These are phyloP conservation scores for Beta lomatogona DNA, from an alignment of 179 eudicot species.

Conservation along the genomic window DNA sequence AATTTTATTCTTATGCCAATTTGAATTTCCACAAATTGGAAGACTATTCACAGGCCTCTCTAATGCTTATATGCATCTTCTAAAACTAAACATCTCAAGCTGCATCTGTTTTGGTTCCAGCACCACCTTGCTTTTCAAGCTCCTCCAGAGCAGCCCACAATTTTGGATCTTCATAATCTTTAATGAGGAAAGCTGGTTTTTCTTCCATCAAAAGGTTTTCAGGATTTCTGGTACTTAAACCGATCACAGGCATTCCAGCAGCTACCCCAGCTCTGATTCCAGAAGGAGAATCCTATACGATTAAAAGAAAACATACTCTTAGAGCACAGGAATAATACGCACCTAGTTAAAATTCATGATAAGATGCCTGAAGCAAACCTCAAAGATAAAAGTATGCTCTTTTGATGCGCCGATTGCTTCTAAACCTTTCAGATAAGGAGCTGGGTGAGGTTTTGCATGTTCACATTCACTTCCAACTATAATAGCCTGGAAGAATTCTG, in stretches of 20 bases:
- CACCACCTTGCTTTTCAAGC: conserved; percentile 56
- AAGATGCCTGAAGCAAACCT: conserved; percentile 42
- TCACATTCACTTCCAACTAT: conserved; percentile 84
- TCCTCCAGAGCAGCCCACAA: conserved; percentile 86
- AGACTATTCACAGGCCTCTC: background rate
- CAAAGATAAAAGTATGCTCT: conserved; percentile 81
- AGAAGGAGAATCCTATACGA: conserved; percentile 76
- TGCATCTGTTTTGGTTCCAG: conserved; percentile 21
- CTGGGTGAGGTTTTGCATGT: conserved; percentile 88
- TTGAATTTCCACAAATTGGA: background rate
- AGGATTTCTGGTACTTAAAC: conserved; percentile 71
- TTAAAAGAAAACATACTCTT: conserved; percentile 8
- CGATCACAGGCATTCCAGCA: conserved; percentile 83
- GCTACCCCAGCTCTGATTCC: conserved; percentile 98
- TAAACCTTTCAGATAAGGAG: conserved; percentile 81
- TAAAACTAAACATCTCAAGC: conserved; percentile 21
- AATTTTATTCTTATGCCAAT: background rate
- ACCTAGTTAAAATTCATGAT: background rate
- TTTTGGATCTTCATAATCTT: conserved; percentile 77
- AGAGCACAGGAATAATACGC: background rate
- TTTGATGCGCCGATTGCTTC: conserved; percentile 72
- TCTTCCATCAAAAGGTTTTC: conserved; percentile 65
- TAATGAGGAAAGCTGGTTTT: conserved; percentile 63
- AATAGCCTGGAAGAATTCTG: conserved; percentile 75
- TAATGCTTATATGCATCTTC: background rate